A percentile compares a stretch with the other conserved stretches of the same genome.
These are phyloP conservation scores for Scheffersomyces quercinus DNA, from an alignment of 1,139 yeast genomes.

Conservation along the genomic window DNA sequence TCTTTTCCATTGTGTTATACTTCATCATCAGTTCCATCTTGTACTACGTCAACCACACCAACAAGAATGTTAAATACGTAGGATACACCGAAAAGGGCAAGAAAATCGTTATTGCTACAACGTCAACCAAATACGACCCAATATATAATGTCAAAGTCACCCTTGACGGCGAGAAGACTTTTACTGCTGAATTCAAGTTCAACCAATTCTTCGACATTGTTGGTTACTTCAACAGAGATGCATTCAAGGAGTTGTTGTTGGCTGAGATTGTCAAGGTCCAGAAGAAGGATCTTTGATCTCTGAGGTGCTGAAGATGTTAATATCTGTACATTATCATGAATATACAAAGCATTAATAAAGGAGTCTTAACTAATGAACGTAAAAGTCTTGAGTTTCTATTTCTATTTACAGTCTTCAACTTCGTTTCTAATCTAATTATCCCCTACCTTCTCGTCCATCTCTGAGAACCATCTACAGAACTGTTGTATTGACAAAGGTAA, in stretches of 20 bases:
- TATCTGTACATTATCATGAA: neutral
- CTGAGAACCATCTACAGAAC: constrained; percentile 49
- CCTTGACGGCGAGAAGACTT: constrained; percentile 17
- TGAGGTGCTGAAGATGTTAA: neutral
- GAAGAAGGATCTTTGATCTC: constrained; percentile 5
- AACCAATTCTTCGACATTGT: constrained; percentile 47
- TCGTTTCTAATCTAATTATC: too few species aligned
- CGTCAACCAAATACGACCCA: constrained; percentile 47
- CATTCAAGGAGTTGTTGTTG: constrained; percentile 31
- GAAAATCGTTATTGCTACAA: constrained; percentile 38
- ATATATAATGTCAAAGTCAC: constrained; percentile 36
- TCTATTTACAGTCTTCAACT: neutral
- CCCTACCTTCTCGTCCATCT: constrained; percentile 47
- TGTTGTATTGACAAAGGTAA: constrained; percentile 53
- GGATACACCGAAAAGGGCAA: constrained; percentile 47
- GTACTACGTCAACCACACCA: constrained; percentile 51
- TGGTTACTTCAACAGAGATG: constrained; percentile 47
- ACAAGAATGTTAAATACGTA: constrained; percentile 58
- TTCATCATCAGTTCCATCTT: constrained; percentile 49
- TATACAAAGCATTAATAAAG: too few species aligned
- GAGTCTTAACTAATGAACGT: too few species aligned
- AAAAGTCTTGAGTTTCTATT: neutral
- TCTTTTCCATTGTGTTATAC: constrained; percentile 52
- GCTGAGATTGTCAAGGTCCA: constrained; percentile 21
- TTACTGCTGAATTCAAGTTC: constrained; percentile 33